Percentiles rank a stretch among this genome's conserved stretches.
These are phyloP conservation scores for Wickerhamomyces tratensis DNA, from an alignment of 805 yeast species.

Conservation along the genomic window DNA sequence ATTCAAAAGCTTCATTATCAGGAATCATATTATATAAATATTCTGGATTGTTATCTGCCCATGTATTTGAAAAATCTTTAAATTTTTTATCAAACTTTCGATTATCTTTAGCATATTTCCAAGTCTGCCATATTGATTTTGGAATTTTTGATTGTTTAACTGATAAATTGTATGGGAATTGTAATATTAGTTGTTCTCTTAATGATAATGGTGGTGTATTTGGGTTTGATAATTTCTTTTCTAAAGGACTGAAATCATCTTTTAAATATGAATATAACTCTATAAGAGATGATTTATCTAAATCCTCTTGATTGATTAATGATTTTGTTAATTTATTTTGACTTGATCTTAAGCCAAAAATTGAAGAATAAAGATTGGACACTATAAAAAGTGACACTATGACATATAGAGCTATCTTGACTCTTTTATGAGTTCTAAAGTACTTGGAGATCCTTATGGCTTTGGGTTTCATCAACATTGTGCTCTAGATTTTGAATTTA, in stretches of 20 bases:
- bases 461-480: too few species aligned
- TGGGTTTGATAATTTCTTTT: background rate
- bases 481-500: too few species aligned
- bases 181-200: constrained; percentile 53
- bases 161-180: constrained; percentile 67
- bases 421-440: background rate
- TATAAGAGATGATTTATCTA: background rate
- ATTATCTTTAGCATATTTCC: constrained; percentile 65
- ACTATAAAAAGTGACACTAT: too few species aligned
- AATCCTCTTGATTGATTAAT: background rate
- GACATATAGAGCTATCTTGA: background rate
- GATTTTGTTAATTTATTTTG: background rate
- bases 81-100: constrained; percentile 46
- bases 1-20: constrained; percentile 54
- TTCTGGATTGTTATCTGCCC: constrained; percentile 56
- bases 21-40: constrained; percentile 65
- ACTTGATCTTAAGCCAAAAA: background rate
- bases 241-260: too few species aligned
- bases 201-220: constrained; percentile 7
- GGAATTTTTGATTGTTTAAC: constrained; percentile 44
- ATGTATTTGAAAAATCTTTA: constrained; percentile 40
- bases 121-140: constrained; percentile 85
- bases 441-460: background rate
- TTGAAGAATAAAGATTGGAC: background rate
- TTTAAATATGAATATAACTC: background rate